Base-by-base conservation (phyloP, 2,329 filamentous ascomycete species). In the Exophiala dermatitidis region DNA sequence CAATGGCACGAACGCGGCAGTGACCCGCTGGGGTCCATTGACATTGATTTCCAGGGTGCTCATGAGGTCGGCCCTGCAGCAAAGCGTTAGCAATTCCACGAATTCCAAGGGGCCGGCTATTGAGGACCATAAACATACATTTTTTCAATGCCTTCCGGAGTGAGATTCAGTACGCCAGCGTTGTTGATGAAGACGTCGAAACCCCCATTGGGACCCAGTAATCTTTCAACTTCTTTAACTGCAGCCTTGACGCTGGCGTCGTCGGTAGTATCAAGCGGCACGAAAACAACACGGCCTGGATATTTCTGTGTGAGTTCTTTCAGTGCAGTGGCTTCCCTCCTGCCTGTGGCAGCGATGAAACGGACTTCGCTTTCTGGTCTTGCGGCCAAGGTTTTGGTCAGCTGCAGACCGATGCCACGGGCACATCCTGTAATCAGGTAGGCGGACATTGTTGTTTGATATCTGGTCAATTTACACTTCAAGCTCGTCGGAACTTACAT, bases 171-270 rank as follows among this genome's bases (percentile, higher is more conserved):
- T 19, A 68, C 54, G 0, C 72, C 73, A 0, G 71, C 73, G 62
- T 75, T 75, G 62, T 76, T 75, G 53, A 75, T 67, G 28, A 77
- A 52, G 5, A 76, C 69, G 57, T 77, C 75, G 0, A 77, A 62
- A 0, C 72, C 73, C 7, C 65, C 66, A 3, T 40, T 32, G 9
- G 65, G 71, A 8, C 44, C 44, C 10, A 75, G 57, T 2, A 58
- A 58, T 3, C 48, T 42, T 31, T 72, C 67, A 2, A 74, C 68
- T 7, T 62, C 53, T 0, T 47, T 48, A 0, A 61, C 70, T 0
- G 71, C 74, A 7, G 65, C 53, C 33, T 69, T 58, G 5, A 74
- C 64, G 36, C 67, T 71, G 0, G 45, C 41, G 19, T 63, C 48
- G 46, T 68, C 55, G 3, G 68, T 69, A 5, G 72, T 65, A 26